Evolutionary conservation across 1,284 basidiomycete species (phyloP).

Genomic region (Porodaedalea pini): DNA sequence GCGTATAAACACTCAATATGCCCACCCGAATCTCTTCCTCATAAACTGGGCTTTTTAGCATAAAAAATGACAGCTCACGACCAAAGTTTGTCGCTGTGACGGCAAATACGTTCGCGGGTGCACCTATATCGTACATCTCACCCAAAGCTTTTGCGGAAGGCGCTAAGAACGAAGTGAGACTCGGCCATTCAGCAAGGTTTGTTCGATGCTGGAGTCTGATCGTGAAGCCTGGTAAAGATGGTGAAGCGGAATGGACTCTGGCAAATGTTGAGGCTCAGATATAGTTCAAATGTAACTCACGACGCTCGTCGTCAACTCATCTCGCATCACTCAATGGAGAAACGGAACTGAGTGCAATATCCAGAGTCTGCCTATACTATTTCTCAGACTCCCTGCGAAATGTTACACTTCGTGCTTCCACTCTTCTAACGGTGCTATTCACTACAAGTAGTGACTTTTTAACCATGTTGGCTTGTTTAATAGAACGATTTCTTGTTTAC

Average conservation of each 20-base stretch:
- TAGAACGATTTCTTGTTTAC: not conserved
- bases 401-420: too few relatives aligned
- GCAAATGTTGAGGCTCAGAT: not conserved
- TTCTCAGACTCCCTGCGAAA: too few relatives aligned
- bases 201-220: constrained; percentile 16
- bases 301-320: too few relatives aligned
- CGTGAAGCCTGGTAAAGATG: not conserved
- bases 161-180: not conserved
- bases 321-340: too few relatives aligned
- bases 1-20: not conserved
- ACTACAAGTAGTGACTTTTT: too few relatives aligned
- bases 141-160: constrained; percentile 17
- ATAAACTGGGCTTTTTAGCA: not conserved
- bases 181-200: not conserved
- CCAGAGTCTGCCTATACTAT: too few relatives aligned
- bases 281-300: too few relatives aligned
- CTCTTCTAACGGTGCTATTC: too few relatives aligned
- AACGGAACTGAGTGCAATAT: too few relatives aligned
- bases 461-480: too few relatives aligned
- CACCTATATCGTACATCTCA: constrained; percentile 48
- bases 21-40: not conserved
- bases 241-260: not conserved
- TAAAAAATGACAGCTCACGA: constrained; percentile 1
- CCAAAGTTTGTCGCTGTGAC: constrained; percentile 10
- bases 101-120: constrained; percentile 34